Conservation (phyloP, 2,329 filamentous ascomycete species). For the Teratosphaeria epicoccoides region DNA sequence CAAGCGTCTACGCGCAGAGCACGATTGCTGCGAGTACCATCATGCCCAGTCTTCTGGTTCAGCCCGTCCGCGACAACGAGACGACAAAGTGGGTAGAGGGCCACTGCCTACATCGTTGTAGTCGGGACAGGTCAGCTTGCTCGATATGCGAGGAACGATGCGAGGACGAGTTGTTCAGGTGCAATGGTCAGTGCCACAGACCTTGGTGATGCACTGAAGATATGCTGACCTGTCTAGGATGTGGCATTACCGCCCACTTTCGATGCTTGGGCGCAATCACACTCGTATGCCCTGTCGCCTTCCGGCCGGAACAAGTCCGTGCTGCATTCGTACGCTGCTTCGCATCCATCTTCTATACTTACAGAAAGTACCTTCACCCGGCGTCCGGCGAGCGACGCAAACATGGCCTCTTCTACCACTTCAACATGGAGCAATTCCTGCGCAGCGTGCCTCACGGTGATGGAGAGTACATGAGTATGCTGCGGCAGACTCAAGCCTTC, state of each 20-base stretch:
- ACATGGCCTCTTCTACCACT: conserved; percentile 50
- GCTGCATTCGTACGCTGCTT: conserved; percentile 60
- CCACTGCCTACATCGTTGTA: conserved; percentile 62
- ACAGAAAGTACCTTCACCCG: conserved; percentile 51
- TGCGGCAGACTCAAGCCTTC: conserved; percentile 54
- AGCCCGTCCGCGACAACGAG: conserved; percentile 68
- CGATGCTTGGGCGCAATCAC: conserved; percentile 51
- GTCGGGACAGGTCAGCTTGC: conserved; percentile 53
- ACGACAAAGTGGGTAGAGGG: conserved; percentile 76
- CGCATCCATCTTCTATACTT: conserved; percentile 58
- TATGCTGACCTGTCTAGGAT: conserved; percentile 34
- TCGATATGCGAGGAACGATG: conserved; percentile 67
- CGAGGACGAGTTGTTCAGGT: conserved; percentile 64
- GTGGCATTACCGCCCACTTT: conserved; percentile 45
- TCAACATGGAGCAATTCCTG: conserved; percentile 57
- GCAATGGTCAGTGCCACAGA: conserved; percentile 38
- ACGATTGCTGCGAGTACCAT: conserved; percentile 75
- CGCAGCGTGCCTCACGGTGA: conserved; percentile 55
- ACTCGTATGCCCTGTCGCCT: conserved; percentile 56
- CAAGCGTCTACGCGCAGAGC: conserved; percentile 76
- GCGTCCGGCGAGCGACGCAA: conserved; percentile 52
- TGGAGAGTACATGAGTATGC: conserved; percentile 50
- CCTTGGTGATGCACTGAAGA: conserved; percentile 2
- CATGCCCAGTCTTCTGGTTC: conserved; percentile 74
- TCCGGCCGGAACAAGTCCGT: conserved; percentile 55